Conservation (phyloP, 371 early-diverging fungal species). For the Rozella allomycis region DNA sequence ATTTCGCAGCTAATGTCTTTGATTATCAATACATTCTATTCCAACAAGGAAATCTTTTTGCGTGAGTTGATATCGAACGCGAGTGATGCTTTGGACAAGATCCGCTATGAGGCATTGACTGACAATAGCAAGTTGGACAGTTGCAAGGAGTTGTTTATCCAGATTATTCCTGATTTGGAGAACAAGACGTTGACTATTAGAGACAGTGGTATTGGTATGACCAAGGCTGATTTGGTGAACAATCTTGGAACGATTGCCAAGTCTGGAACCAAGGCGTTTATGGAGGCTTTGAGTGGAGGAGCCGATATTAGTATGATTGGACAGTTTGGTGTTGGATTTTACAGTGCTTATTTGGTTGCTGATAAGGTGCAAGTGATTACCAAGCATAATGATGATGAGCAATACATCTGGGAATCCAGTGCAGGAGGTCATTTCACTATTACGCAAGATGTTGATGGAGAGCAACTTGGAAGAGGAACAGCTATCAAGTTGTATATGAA, state of each 20-base stretch:
- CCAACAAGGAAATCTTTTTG: constrained; percentile 83
- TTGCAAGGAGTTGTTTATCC: constrained; percentile 52
- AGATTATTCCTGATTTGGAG: constrained; percentile 52
- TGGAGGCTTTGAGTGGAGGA: constrained; percentile 47
- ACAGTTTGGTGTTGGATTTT: constrained; percentile 98
- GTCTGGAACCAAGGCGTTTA: constrained; percentile 85
- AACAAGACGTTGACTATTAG: constrained; percentile 31
- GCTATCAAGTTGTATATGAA: constrained; percentile 70
- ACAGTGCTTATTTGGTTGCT: constrained; percentile 89
- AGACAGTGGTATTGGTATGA: constrained; percentile 90
- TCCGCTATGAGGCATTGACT: constrained; percentile 56
- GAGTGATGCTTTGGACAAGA: constrained; percentile 88
- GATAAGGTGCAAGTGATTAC: constrained; percentile 83
- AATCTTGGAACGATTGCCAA: constrained; percentile 91
- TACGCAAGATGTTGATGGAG: constrained; percentile 53
- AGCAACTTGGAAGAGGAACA: constrained; percentile 62
- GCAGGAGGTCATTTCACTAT: constrained; percentile 84
- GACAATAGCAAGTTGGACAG: constrained; percentile 54
- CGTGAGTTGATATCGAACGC: constrained; percentile 88
- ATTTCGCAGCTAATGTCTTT: constrained; percentile 76
- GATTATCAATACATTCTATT: constrained; percentile 73
- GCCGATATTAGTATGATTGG: constrained; percentile 84
- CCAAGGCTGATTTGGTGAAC: constrained; percentile 83
- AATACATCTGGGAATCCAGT: constrained; percentile 82
- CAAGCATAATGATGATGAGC: constrained; percentile 82